Evolutionary conservation across 345 rosid genomes (phyloP).

Genomic region (Brassica nigra): DNA sequence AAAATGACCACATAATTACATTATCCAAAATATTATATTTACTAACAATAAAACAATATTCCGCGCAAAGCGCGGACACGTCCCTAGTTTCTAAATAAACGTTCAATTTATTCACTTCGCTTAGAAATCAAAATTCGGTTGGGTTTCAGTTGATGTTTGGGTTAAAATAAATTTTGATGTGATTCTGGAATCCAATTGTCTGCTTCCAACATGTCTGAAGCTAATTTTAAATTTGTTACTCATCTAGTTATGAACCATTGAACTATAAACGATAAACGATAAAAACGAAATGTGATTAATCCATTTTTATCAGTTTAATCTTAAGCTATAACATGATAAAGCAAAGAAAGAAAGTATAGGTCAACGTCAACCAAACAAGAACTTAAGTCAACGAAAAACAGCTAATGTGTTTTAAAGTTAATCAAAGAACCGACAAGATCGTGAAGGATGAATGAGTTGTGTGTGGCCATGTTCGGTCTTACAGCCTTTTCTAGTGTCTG

Average conservation of each 20-base stretch:
- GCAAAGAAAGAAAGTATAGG: not conserved
- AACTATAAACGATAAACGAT: not conserved
- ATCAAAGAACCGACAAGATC: conserved; percentile 32
- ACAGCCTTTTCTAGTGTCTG: conserved; percentile 31
- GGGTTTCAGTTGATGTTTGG: not conserved
- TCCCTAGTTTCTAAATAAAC: too few species aligned
- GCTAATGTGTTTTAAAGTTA: conserved; percentile 7
- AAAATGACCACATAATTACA: too few species aligned
- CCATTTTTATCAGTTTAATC: not conserved
- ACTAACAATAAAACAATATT: too few species aligned
- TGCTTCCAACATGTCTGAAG: not conserved
- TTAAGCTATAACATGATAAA: not conserved
- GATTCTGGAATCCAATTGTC: not conserved
- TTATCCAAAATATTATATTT: too few species aligned
- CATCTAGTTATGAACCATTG: not conserved
- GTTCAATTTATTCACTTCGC: not conserved
- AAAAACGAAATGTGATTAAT: not conserved
- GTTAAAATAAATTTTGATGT: not conserved
- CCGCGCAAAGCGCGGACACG: too few species aligned
- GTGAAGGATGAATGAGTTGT: conserved; percentile 25
- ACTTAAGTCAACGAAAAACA: conserved; percentile 18
- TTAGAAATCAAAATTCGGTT: not conserved
- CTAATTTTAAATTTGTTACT: not conserved
- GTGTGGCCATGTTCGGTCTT: conserved; percentile 37
- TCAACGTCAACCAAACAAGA: conserved; percentile 12